A percentile compares a stretch with the other conserved stretches of the same genome.
phyloP scores from a whole-genome alignment of 2,329 filamentous ascomycete genomes.

The Alternaria sp. region DNA sequence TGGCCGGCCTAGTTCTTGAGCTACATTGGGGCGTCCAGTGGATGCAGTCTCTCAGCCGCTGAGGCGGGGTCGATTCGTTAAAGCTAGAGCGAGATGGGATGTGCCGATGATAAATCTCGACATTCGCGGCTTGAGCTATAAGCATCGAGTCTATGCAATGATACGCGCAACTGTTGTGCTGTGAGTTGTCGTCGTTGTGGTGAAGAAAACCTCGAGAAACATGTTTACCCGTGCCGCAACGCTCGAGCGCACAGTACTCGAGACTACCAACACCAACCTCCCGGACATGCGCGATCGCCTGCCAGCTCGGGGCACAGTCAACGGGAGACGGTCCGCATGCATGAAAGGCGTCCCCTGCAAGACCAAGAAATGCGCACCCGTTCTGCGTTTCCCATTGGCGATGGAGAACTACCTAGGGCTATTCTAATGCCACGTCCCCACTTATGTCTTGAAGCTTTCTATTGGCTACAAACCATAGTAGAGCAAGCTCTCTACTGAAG shows the following conservation, averaged over 20 bases:
- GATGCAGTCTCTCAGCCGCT: conserved; percentile 39
- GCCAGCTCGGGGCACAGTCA: conserved; percentile 29
- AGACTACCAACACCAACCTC: conserved; percentile 10
- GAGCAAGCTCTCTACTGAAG: too few relatives aligned
- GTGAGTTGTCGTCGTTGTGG: neutral
- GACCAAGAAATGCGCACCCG: conserved; percentile 7
- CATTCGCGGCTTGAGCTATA: neutral
- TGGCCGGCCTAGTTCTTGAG: conserved; percentile 35
- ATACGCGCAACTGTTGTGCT: neutral
- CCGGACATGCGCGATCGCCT: conserved; percentile 8
- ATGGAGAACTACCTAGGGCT: too few relatives aligned
- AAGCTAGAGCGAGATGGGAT: conserved; percentile 15
- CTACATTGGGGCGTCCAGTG: conserved; percentile 39
- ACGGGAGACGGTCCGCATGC: conserved; percentile 33
- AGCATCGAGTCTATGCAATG: neutral
- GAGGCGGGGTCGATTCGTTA: conserved; percentile 34
- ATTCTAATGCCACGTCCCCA: too few relatives aligned
- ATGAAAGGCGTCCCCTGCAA: conserved; percentile 22
- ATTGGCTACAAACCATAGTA: too few relatives aligned
- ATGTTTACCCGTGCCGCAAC: conserved; percentile 17
- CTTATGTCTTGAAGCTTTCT: too few relatives aligned
- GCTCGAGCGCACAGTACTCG: conserved; percentile 9
- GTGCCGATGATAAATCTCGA: conserved; percentile 9
- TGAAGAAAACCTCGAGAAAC: conserved; percentile 12
- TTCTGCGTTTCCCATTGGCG: conserved; percentile 12